These are phyloP conservation scores for Priceomyces carsonii DNA, from an alignment of 805 yeast genomes.

Conservation along the genomic window DNA sequence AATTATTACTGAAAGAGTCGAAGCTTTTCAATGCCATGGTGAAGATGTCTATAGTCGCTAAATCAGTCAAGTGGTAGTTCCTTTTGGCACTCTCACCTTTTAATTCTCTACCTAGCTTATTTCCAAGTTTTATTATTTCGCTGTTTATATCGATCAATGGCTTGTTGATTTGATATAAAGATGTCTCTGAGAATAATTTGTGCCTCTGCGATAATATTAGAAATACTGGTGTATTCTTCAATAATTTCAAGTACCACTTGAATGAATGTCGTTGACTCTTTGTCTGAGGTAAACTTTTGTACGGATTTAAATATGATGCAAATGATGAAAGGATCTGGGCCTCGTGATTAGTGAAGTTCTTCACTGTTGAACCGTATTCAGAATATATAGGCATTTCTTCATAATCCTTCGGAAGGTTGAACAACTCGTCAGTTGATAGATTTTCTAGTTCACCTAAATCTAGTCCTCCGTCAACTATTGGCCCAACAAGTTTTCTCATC, in stretches of 20 bases:
- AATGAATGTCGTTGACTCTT: conserved; percentile 17
- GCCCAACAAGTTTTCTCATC: conserved; percentile 16
- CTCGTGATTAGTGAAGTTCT: conserved; percentile 20
- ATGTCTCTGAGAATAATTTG: conserved; percentile 26
- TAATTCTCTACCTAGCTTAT: conserved; percentile 3
- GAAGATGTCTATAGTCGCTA: conserved; percentile 29
- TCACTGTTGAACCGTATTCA: conserved; percentile 11
- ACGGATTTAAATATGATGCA: conserved; percentile 27
- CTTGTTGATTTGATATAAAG: conserved; percentile 22
- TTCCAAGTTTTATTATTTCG: conserved; percentile 11
- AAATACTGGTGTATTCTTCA: conserved; percentile 29
- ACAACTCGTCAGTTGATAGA: conserved; percentile 9
- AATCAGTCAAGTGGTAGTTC: conserved; percentile 33
- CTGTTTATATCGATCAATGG: conserved; percentile 17
- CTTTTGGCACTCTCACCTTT: conserved; percentile 14
- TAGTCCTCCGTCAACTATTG: conserved; percentile 20
- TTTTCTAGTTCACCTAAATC: conserved; percentile 15
- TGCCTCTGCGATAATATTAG: conserved; percentile 28
- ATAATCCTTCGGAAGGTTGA: conserved; percentile 11
- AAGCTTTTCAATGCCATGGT: conserved; percentile 21
- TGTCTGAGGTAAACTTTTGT: conserved; percentile 11
- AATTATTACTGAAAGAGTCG: conserved; percentile 2
- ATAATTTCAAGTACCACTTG: conserved; percentile 29
- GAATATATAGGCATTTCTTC: conserved; percentile 12
- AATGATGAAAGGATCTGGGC: conserved; percentile 26